Conservation (phyloP, 495 filamentous ascomycete genomes). For the Cercophora sp. region DNA sequence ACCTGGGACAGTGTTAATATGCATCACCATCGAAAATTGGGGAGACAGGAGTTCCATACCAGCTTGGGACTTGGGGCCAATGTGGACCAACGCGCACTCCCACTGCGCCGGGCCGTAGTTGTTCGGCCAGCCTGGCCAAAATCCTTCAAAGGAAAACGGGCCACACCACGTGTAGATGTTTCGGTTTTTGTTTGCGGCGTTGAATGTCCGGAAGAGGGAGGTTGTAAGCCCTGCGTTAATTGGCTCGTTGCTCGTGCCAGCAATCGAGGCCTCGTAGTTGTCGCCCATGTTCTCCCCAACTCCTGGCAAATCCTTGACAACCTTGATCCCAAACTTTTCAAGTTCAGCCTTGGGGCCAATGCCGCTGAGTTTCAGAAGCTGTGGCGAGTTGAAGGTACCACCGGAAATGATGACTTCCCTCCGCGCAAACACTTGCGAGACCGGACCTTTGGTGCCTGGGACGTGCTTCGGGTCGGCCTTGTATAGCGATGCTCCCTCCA, state of each 20-base stretch:
- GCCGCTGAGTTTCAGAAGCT: constrained; percentile 53
- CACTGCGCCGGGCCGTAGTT: constrained; percentile 33
- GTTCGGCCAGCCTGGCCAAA: constrained; percentile 36
- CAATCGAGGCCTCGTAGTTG: constrained; percentile 41
- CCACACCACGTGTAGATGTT: constrained; percentile 26
- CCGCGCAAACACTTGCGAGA: constrained; percentile 16
- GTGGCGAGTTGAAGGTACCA: constrained; percentile 55
- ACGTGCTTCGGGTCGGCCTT: constrained; percentile 37
- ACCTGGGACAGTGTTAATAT: constrained; percentile 17
- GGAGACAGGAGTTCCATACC: neutral
- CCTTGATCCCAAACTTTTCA: constrained; percentile 42
- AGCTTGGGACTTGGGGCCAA: constrained; percentile 41
- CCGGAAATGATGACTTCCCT: constrained; percentile 51
- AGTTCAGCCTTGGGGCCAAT: constrained; percentile 51
- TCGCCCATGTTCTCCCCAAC: constrained; percentile 56
- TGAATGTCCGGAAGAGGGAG: constrained; percentile 27
- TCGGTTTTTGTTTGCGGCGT: constrained; percentile 17
- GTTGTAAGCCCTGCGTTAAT: constrained; percentile 17
- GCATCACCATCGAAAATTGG: neutral
- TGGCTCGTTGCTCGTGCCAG: constrained; percentile 22
- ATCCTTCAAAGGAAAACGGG: constrained; percentile 31
- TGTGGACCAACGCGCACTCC: constrained; percentile 35
- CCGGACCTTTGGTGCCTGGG: constrained; percentile 17
- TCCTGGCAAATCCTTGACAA: constrained; percentile 46
- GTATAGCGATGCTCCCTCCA: constrained; percentile 35